Conservation (phyloP, 495 filamentous ascomycete genomes). For the Penicillium herquei region DNA sequence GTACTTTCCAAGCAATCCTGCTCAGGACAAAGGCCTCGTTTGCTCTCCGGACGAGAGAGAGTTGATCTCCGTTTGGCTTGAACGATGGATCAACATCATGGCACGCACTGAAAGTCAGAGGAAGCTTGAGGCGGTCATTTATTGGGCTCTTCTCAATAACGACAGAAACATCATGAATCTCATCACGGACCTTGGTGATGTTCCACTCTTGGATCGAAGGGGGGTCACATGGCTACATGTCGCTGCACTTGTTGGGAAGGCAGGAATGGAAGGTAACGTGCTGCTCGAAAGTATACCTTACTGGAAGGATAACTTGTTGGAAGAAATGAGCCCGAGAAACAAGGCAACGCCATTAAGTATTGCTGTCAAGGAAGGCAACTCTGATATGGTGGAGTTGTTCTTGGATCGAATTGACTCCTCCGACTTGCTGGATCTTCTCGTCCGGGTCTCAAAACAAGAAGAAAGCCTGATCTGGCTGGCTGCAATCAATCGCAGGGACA, state of each 20-base stretch:
- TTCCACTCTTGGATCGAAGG: background rate
- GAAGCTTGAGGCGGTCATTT: background rate
- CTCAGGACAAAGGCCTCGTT: background rate
- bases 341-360: conserved; percentile 2
- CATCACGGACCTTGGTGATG: background rate
- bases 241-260: background rate
- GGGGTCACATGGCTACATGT: background rate
- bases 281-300: background rate
- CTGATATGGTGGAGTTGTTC: background rate
- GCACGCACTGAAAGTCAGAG: background rate
- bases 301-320: background rate
- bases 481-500: background rate
- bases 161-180: background rate
- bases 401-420: background rate
- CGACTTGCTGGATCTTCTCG: background rate
- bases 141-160: background rate
- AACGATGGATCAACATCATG: background rate
- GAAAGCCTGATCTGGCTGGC: background rate
- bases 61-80: background rate
- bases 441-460: background rate
- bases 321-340: background rate
- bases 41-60: background rate
- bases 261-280: background rate
- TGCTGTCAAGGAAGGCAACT: background rate
- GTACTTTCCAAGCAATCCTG: background rate